Conservation (phyloP, 257 asterid genomes). For the Coffea eugenioides region DNA sequence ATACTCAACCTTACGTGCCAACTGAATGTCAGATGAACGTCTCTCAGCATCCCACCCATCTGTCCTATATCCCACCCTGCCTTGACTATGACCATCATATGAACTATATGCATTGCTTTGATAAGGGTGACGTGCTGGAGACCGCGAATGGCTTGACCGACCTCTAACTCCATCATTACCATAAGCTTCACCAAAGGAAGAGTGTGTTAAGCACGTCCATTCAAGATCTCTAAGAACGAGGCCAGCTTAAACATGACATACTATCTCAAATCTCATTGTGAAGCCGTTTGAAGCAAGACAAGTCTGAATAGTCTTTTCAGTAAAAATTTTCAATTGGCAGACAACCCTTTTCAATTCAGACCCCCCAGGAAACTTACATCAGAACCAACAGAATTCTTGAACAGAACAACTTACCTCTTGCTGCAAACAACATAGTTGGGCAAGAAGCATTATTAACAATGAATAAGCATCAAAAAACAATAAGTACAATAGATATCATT, state of each 20-base stretch:
- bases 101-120: conserved; percentile 52
- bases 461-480: conserved; percentile 16
- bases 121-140: conserved; percentile 64
- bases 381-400: conserved; percentile 80
- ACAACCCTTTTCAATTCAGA: conserved; percentile 60
- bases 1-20: conserved; percentile 48
- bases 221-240: conserved; percentile 66
- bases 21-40: conserved; percentile 53
- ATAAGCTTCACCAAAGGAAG: conserved; percentile 99
- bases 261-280: conserved; percentile 63
- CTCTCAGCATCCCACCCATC: conserved; percentile 73
- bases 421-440: conserved; percentile 57
- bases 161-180: conserved; percentile 89
- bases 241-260: conserved; percentile 85
- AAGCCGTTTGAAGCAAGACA: conserved; percentile 60
- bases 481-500: background rate
- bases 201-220: conserved; percentile 73
- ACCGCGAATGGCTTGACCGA: conserved; percentile 78
- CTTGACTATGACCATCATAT: conserved; percentile 65
- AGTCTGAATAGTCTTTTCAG: conserved; percentile 66
- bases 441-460: conserved; percentile 32
- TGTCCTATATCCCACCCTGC: conserved; percentile 53
- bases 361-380: conserved; percentile 73
- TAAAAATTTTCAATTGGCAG: conserved; percentile 43
- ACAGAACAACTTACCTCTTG: conserved; percentile 98